phyloP scores from a whole-genome alignment of 495 filamentous ascomycete species.

The Pyrenula massariospora region DNA sequence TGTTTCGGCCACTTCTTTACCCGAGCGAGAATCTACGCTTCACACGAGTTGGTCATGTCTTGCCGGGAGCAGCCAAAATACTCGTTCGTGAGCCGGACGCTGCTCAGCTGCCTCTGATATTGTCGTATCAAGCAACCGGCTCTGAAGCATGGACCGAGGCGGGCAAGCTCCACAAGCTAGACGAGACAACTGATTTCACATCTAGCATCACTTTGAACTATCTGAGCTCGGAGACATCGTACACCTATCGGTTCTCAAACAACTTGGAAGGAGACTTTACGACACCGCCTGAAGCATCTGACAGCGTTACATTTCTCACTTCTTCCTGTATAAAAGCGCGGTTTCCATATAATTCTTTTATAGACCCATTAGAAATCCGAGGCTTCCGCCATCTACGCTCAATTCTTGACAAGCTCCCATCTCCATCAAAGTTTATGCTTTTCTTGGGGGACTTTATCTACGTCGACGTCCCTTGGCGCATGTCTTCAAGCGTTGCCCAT shows the following conservation, averaged over 20 bases:
- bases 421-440: conserved; percentile 74
- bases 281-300: conserved; percentile 56
- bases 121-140: conserved; percentile 43
- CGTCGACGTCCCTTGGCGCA: conserved; percentile 75
- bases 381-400: conserved; percentile 57
- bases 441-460: conserved; percentile 99
- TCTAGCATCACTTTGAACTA: conserved; percentile 42
- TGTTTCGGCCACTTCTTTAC: conserved; percentile 55
- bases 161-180: conserved; percentile 49
- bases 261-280: conserved; percentile 68
- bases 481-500: conserved; percentile 56
- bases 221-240: conserved; percentile 50
- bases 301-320: conserved; percentile 74
- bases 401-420: conserved; percentile 46
- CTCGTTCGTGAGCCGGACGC: conserved; percentile 73
- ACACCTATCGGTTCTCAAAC: conserved; percentile 74
- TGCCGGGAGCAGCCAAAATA: conserved; percentile 65
- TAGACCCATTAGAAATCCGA: conserved; percentile 69
- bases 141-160: conserved; percentile 50
- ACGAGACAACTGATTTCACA: conserved; percentile 74
- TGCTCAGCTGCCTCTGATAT: conserved; percentile 58
- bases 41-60: conserved; percentile 74
- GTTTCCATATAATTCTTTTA: conserved; percentile 74
- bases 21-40: conserved; percentile 68
- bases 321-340: conserved; percentile 84